A percentile compares a stretch with the other conserved stretches of the same genome.
Conservation (phyloP, 768 basidiomycete species). For the Hygrophoropsis aurantiaca region DNA sequence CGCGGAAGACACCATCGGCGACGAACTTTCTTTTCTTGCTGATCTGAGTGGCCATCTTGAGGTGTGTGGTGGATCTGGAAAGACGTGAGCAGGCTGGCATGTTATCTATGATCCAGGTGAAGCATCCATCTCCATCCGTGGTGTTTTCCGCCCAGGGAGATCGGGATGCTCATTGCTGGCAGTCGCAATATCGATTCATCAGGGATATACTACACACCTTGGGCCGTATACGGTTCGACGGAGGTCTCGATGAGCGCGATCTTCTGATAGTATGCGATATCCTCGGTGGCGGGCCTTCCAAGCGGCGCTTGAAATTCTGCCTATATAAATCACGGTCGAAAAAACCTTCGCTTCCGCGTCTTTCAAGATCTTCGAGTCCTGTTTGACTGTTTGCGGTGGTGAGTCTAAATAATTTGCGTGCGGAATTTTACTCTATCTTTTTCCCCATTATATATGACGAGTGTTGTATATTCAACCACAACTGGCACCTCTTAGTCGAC, state of each 20-base stretch:
- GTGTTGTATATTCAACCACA: conserved; percentile 70
- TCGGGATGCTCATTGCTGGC: neutral
- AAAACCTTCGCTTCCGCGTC: too few relatives aligned
- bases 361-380: too few relatives aligned
- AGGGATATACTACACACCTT: conserved; percentile 6
- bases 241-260: conserved; percentile 1
- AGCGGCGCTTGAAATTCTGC: conserved; percentile 20
- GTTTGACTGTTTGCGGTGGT: too few relatives aligned
- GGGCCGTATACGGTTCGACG: conserved; percentile 4
- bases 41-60: conserved; percentile 81
- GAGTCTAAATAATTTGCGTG: too few relatives aligned
- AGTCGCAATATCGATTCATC: neutral
- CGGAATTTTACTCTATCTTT: neutral
- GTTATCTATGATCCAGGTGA: conserved; percentile 2
- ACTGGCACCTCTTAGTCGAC: conserved; percentile 96
- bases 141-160: neutral
- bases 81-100: too few relatives aligned
- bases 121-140: conserved; percentile 4
- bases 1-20: conserved; percentile 98
- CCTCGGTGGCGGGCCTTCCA: conserved; percentile 6
- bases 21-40: conserved; percentile 99
- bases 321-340: neutral
- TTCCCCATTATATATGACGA: conserved; percentile 54
- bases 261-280: conserved; percentile 1
- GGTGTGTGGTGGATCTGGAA: conserved; percentile 11